Evolutionary conservation across 202 grass and related monocot genomes (phyloP), one percentile per base, ranked within the genome.

Genomic region (Setaria viridis): DNA sequence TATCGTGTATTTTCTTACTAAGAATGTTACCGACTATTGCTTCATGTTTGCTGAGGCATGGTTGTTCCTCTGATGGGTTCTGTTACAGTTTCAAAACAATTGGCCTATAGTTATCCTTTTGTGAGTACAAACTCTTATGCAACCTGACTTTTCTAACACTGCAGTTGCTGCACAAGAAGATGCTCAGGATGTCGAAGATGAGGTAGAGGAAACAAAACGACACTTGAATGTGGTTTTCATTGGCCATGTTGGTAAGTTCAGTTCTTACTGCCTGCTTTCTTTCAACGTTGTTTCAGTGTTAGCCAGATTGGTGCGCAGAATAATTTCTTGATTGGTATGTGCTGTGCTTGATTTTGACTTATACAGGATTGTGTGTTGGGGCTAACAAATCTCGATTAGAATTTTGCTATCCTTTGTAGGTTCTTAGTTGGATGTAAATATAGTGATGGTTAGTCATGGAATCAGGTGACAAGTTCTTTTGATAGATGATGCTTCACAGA

Each of bases 161-260:
- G 54, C 62, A 87, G 84, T 80, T 88, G 43, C 57, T 65, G n/a
- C 86, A 83, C 80, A 91, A 56, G 91, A 94, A 78, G 86, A 88
- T 85, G 62, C 72, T 84, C 87, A 82, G 48, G 88, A 85, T 33
- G 77, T 82, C 60, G 62, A 51, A 74, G 80, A 88, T 0, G 94
- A 92, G 32, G 85, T 91, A 77, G 76, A 83, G 65, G 82, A 94
- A 72, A 85, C 83, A 58, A 99, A 96, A 74, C 80, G 93, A 0
- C 97, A 99, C 87, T 88, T 99, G 43, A 99, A 99, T 94, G 93
- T 99, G 51, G 97, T 99, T 77, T 99, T 99, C 80, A 99, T 99
- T 47, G 97, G 97, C 74, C 97, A 99, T 90, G 97, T 99, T 79
- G 97, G 97, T 98, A 91, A 43, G 96, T 92, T 76, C 16, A 51